Evolutionary conservation across 2,329 filamentous ascomycete species (phyloP), one percentile per base, ranked within the genome.

Genomic region (Apiospora sp.): DNA sequence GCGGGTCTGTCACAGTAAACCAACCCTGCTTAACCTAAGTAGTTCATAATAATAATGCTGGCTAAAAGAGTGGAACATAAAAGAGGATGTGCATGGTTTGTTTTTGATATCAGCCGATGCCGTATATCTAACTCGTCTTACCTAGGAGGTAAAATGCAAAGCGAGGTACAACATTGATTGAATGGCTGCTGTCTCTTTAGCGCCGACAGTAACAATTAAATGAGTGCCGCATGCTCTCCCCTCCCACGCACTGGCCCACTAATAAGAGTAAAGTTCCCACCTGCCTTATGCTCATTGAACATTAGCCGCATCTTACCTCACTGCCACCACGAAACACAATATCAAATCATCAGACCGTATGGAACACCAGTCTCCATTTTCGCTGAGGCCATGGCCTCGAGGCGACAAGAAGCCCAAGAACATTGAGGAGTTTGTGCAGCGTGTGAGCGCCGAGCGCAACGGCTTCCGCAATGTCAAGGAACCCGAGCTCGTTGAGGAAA

Each of bases 401-500:
- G 86, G 84, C 78, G 88, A 85, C 83, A 89, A 84, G 79, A 86
- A 85, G 78, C 87, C 88, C 44, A 89, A 89, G 79, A 88, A 87
- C 67, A 86, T 98, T n/a, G 86, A 89, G 72, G 89, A 92, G 67
- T 92, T 96, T 76, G 94, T 98, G 76, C 85, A 88, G 72, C 94
- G 95, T 76, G 92, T 98, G 78, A 93, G 95, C 76, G 83, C 86
- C 61, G 92, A 97, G 78, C 92, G 93, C 73, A 94, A 94, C 19
- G 93, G 94, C 34, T 97, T 98, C 80, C 92, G 94, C 73, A 87
- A 92, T 77, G 87, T 98, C 75, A 94, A 91, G 69, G 93, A 97
- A 81, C 88, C 91, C 69, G 88, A 90, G 61, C 84, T 98, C 49
- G 88, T 88, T 69, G 89, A 92, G 48, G 92, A 96, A 78, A 91